Percentiles rank a stretch among this genome's conserved stretches.
These are phyloP conservation scores for Inga oerstediana DNA, from an alignment of 306 rosid genomes.

Conservation along the genomic window DNA sequence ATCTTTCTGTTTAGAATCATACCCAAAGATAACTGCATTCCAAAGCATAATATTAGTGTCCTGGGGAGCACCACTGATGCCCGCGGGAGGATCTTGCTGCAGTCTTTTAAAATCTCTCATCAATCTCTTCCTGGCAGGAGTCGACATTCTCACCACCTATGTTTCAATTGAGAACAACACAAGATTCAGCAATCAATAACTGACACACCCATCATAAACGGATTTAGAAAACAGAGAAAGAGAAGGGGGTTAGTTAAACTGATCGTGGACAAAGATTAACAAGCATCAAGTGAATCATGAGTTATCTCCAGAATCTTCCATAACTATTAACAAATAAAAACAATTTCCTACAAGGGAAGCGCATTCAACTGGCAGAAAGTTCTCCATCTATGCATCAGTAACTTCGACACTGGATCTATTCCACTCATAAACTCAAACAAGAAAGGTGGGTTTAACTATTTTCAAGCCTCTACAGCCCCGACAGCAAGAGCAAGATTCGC, in stretches of 20 bases:
- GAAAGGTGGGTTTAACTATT: constrained; percentile 10
- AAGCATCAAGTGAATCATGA: constrained; percentile 18
- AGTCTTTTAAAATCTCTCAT: background rate
- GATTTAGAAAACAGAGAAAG: background rate
- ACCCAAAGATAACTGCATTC: background rate
- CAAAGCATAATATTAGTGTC: constrained; percentile 16
- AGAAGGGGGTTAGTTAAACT: background rate
- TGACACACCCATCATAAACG: background rate
- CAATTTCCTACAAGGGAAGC: background rate
- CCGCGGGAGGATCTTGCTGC: background rate
- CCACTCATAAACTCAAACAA: constrained; percentile 15
- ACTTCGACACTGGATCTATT: background rate
- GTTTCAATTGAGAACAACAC: constrained; percentile 32
- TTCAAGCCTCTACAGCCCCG: constrained; percentile 2
- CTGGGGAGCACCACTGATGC: background rate
- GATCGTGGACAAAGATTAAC: constrained; percentile 3
- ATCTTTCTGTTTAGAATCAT: constrained; percentile 26
- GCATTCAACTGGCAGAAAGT: background rate
- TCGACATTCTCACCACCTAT: constrained; percentile 1
- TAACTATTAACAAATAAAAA: constrained; percentile 26
- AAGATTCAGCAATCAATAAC: constrained; percentile 10
- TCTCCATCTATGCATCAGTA: constrained; percentile 19
- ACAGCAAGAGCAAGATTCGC: constrained; percentile 12
- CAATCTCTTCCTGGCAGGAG: background rate
- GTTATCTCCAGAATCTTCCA: constrained; percentile 9